Evolutionary conservation across 164 flowering plant species (phyloP), one percentile per base, ranked within the genome.

Genomic region (Vitis labrusca): DNA sequence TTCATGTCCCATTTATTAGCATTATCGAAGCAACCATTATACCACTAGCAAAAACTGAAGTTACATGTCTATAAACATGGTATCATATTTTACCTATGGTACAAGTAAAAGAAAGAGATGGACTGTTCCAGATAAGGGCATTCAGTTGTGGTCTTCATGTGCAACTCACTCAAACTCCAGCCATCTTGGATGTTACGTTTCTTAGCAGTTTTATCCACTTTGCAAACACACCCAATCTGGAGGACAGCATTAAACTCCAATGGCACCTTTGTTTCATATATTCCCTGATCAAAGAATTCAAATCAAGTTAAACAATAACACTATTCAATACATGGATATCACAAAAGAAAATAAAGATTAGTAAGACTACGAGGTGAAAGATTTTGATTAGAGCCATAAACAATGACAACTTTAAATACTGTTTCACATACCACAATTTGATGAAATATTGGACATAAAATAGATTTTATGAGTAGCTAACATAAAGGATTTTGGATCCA

Each of bases 121-220:
- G 91, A 74, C 29, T 83, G 83, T 13, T 89, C 98, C 74, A 96
- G 77, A 83, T 96, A 96, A 44, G 86, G 71, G 80, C 97, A 93
- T 77, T 93, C 99, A 15, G 99, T 85, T 51, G 99, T 96, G n/a
- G 99, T 96, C 81, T 91, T 96, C 98, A 93, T 96, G 64, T 90
- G 94, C 79, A 96, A 73, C 70, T 93, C 99, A 77, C 73, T 77
- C 66, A 96, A 73, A 74, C 71, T 81, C 98, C 98, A 93, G 44
- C 83, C 82, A 63, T 91, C 92, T 62, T 88, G 90, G 9, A 76
- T 51, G 79, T 75, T 90, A 64, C 91, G 73, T 58, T 85, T 85
- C 71, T 78, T 89, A 10, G 88, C 91, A 51, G 87, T 50, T 76
- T 85, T 89, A 65, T 93, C 97, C 61, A 90, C 93, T 81, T 90